phyloP scores from a whole-genome alignment of 345 rosid genomes.

The Iberis pinnata region DNA sequence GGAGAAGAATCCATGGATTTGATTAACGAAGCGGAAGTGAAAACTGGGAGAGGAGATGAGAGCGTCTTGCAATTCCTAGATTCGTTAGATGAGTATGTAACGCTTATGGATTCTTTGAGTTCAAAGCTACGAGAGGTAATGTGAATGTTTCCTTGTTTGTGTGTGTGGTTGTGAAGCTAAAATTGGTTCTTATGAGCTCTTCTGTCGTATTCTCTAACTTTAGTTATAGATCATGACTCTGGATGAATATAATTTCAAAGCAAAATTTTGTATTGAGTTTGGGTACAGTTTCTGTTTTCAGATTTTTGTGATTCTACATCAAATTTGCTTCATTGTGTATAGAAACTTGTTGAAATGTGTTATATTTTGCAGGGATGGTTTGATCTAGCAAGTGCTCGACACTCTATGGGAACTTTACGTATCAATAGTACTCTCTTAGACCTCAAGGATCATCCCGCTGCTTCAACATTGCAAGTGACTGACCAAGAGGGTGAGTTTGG shows the following conservation, averaged over 20 bases:
- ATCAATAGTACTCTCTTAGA: conserved; percentile 64
- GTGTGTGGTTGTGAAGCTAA: background rate
- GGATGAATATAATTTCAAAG: too few relatives aligned
- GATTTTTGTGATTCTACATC: background rate
- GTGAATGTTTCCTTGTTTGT: background rate
- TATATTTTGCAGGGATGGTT: conserved; percentile 67
- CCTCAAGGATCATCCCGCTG: conserved; percentile 65
- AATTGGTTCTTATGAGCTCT: background rate
- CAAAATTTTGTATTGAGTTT: background rate
- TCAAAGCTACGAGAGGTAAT: conserved; percentile 71
- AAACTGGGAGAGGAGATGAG: conserved; percentile 26
- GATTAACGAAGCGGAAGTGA: background rate
- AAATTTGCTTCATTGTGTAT: background rate
- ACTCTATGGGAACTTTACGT: conserved; percentile 89
- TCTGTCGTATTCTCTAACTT: background rate
- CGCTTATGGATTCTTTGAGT: conserved; percentile 52
- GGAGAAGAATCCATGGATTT: conserved; percentile 14
- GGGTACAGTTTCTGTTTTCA: background rate
- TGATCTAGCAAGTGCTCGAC: conserved; percentile 79
- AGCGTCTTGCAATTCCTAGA: conserved; percentile 58
- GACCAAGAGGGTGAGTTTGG: conserved; percentile 35
- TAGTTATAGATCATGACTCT: too few relatives aligned
- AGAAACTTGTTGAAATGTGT: conserved; percentile 6
- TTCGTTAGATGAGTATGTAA: conserved; percentile 61
- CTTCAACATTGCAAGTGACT: conserved; percentile 50